Evolutionary conservation across 164 flowering plant genomes (phyloP), one percentile per base, ranked within the genome.

Genomic region (Platanus orientalis): DNA sequence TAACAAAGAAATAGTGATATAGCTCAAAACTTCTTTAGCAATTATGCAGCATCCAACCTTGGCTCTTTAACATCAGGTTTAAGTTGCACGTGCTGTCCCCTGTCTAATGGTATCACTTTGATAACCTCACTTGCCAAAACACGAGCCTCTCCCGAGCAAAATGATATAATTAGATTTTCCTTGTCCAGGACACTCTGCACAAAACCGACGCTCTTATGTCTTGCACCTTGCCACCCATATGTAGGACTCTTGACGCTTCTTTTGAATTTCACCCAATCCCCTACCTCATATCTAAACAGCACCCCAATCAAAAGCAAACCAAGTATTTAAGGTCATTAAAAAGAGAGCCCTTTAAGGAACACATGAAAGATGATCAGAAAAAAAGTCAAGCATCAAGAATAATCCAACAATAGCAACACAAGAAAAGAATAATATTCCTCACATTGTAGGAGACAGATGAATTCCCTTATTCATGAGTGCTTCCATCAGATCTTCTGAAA

Each of bases 151-250:
- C 96, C 97, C 49, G 96, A 81, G 76, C 99, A 95, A 76, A 92
- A 95, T 61, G 97, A 83, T 25, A 95, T 90, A 55, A 82, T 73
- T 20, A 95, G 81, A 66, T 85, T 80, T 53, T 92, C 92, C 73
- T 51, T 85, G 73, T 90, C 96, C 13, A 65, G 75, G 39, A 87
- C 82, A 70, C 67, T 74, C 70, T 95, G 99, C 55, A 95, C 96
- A 80, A 95, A 95, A 47, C 99, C 99, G 62, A 95, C 97, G 75
- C 97, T 92, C 72, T 70, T 89, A 60, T 82, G 84, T 63, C 71
- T 78, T 45, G 97, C 96, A 71, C 94, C 97, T 88, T 95, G 96
- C 99, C 99, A 95, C 30, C 99, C 99, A 80, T 86, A 78, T 11
- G 84, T 71, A 60, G 99, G 99, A 64, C 79, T 65, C 17, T 68